Evolutionary conservation across 1,284 basidiomycete species (phyloP), one percentile per base, ranked within the genome.

Genomic region (Coniferiporia weirii): DNA sequence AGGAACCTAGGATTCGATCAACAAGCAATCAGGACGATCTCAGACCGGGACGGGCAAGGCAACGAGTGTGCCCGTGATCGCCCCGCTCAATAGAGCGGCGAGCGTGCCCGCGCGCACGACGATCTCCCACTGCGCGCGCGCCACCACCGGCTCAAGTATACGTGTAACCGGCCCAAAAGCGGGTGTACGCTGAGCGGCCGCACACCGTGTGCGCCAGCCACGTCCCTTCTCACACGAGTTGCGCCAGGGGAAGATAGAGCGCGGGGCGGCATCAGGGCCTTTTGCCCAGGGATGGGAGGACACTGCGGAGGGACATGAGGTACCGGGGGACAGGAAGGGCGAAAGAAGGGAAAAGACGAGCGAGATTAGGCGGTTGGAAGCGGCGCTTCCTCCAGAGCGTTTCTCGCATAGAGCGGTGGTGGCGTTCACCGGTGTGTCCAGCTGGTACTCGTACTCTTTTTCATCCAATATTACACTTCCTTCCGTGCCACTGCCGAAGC

Each of bases 91-190:
- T 22, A 76, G 32, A 12, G 70, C 66, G 1, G 70, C 73, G 5
- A 76, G 59, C 4, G 69, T 13, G 43, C 68, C 74, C 36, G 79
- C 78, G 35, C 79, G 66, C 48, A 82, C 69, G 17, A 82, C 78
- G 22, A 83, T 77, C 71, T 91, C 88, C 89, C 89, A 91, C 66
- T 91, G 89, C 4, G 83, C 87, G 12, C 89, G 77, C 55, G 81
- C 78, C 52, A 91, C 80, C 56, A 85, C 75, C n/a, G 86, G 84
- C 62, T 79, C 87, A 51, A 87, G 75, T 32, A 91, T 76, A 46
- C 76, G 78, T 48, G 89, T 90, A 55, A 91, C 71, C 32, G 87
- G 86, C 17, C 81, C 78, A 63, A 91, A 90, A 59, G 85, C 83
- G 45, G 78, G 73, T 61, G 71, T 69, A 55, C 68, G 71, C 61